Conservation (phyloP, 257 asterid species). For the Orobanche coerulescens region DNA sequence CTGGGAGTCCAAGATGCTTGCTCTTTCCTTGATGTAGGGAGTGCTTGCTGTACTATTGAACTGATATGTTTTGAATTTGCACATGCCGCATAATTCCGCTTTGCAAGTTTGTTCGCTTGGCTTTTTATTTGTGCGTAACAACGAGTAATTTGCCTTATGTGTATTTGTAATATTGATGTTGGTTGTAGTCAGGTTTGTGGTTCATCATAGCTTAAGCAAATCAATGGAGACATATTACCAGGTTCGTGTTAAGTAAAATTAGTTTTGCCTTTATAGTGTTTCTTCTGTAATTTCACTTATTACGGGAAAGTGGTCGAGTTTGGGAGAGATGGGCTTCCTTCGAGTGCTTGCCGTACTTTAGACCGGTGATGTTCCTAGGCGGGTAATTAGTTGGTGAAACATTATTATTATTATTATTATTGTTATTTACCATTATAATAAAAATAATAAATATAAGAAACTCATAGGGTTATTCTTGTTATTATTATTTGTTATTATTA, state of each 20-base stretch:
- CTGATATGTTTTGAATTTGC: constrained; percentile 19
- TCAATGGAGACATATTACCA: constrained; percentile 98
- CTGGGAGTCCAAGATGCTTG: no score
- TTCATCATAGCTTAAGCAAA: constrained; percentile 98
- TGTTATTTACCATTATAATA: no score
- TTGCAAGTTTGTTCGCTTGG: constrained; percentile 13
- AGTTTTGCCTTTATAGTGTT: constrained; percentile 25
- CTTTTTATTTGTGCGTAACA: constrained; percentile 4
- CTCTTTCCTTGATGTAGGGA: no score
- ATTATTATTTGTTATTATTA: no score
- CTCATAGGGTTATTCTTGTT: no score
- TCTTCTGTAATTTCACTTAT: constrained; percentile 25
- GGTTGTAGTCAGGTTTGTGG: constrained; percentile 88
- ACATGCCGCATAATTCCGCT: not conserved
- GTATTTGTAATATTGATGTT: constrained; percentile 22
- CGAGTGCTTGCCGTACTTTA: constrained; percentile 89
- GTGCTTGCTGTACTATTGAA: no score
- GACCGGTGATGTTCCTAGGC: constrained; percentile 94
- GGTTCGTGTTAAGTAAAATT: constrained; percentile 38
- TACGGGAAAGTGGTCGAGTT: constrained; percentile 99
- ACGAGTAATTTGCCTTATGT: not conserved
- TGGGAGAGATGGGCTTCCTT: constrained; percentile 98
- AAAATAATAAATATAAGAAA: no score
- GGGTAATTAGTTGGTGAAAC: constrained; percentile 39
- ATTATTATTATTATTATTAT: no score